Evolutionary conservation across 371 early-diverging fungal genomes (phyloP).

Genomic region (Polyrhizophydium stewartii): DNA sequence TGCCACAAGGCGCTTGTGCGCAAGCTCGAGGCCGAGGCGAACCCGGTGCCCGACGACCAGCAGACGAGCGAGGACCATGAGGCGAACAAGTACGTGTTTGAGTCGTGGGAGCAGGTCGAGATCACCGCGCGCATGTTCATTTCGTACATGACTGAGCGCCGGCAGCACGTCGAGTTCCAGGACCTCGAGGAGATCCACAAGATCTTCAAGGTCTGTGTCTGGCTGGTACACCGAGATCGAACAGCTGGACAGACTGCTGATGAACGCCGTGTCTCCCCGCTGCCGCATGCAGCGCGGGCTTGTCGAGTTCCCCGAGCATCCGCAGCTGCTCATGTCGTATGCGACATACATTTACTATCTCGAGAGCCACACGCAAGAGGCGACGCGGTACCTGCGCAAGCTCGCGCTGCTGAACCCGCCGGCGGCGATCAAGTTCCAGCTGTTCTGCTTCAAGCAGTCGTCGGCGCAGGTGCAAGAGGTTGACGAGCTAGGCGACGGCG

Average conservation of each 20-base stretch:
- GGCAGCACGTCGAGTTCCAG: not conserved
- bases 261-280: no score
- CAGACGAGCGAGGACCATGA: not conserved
- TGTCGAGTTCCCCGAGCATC: not conserved
- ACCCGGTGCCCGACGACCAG: no score
- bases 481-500: not conserved
- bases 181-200: not conserved
- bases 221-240: not conserved
- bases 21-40: no score
- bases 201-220: not conserved
- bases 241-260: no score
- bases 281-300: not conserved
- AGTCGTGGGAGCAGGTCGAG: not conserved
- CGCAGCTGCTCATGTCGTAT: not conserved
- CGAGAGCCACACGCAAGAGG: not conserved
- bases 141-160: not conserved
- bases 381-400: not conserved
- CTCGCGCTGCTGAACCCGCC: not conserved
- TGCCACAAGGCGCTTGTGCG: no score
- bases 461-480: not conserved
- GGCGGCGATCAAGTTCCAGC: not conserved
- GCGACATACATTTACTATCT: not conserved
- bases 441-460: not conserved
- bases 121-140: not conserved
- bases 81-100: not conserved